These are phyloP conservation scores for Zymoseptoria crescenta DNA, from an alignment of 2,329 filamentous ascomycete species.

Conservation along the genomic window DNA sequence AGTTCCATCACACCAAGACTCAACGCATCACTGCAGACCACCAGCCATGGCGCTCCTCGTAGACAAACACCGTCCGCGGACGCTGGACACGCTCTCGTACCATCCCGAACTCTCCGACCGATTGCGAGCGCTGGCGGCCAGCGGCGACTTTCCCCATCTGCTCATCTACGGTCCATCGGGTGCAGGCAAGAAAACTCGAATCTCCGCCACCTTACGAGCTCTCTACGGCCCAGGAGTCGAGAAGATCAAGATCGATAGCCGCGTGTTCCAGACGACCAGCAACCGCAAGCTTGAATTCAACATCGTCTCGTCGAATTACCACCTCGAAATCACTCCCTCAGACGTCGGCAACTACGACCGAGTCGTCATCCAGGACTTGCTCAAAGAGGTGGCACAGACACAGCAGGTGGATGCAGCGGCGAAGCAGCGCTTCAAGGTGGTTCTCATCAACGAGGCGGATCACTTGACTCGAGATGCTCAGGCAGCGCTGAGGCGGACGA, in stretches of 20 bases:
- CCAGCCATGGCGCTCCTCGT: slow-evolving; percentile 54
- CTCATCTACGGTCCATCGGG: slow-evolving; percentile 95
- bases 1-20: not conserved
- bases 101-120: slow-evolving; percentile 82
- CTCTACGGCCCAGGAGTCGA: slow-evolving; percentile 95
- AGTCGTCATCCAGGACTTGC: slow-evolving; percentile 87
- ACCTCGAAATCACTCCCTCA: slow-evolving; percentile 95
- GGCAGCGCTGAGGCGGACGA: slow-evolving; percentile 85
- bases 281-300: slow-evolving; percentile 99
- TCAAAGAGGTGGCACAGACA: slow-evolving; percentile 97
- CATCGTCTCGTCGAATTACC: slow-evolving; percentile 93
- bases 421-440: slow-evolving; percentile 91
- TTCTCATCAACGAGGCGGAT: slow-evolving; percentile 98
- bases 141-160: slow-evolving; percentile 93
- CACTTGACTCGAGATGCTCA: slow-evolving; percentile 90
- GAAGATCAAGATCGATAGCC: slow-evolving; percentile 98
- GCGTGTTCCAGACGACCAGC: slow-evolving; percentile 85
- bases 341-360: slow-evolving; percentile 95
- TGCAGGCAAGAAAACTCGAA: slow-evolving; percentile 94
- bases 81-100: slow-evolving; percentile 72
- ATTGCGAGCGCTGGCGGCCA: slow-evolving; percentile 81
- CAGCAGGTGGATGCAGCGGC: slow-evolving; percentile 95
- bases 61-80: slow-evolving; percentile 61
- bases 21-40: not conserved
- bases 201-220: slow-evolving; percentile 90